These are phyloP conservation scores for Galeopsis tetrahit DNA, from an alignment of 257 asterid genomes.

Conservation along the genomic window DNA sequence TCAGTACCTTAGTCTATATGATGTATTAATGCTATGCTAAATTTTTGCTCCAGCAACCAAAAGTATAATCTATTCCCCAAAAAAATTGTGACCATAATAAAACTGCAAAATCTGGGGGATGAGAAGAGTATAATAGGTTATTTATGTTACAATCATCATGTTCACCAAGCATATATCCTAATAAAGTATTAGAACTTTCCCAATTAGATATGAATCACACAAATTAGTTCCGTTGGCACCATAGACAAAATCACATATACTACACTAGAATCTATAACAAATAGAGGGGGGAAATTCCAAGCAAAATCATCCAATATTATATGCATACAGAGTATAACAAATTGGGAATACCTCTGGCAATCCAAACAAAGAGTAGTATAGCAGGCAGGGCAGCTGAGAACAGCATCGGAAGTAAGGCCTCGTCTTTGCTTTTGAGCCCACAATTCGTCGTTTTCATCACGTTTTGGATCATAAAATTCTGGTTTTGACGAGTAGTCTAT, in stretches of 20 bases:
- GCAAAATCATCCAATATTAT: neutral
- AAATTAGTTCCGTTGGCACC: neutral
- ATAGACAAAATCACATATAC: neutral
- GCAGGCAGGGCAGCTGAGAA: slow-evolving; percentile 97
- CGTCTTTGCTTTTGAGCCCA: slow-evolving; percentile 77
- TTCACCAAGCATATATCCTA: slow-evolving; percentile 7
- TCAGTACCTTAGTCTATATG: neutral
- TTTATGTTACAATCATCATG: neutral
- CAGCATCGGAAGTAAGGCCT: slow-evolving; percentile 78
- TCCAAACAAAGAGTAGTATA: slow-evolving; percentile 88
- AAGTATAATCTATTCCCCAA: slow-evolving; percentile 2
- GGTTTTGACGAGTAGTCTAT: slow-evolving; percentile 84
- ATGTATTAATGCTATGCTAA: too few species aligned
- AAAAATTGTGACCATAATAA: neutral
- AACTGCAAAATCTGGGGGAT: neutral
- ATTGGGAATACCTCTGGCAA: slow-evolving; percentile 68
- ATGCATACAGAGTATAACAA: neutral
- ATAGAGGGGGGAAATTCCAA: neutral
- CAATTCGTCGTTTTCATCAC: slow-evolving; percentile 71
- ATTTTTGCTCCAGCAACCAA: neutral
- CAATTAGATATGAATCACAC: neutral
- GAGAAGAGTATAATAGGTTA: neutral
- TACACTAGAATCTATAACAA: neutral
- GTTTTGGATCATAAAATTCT: slow-evolving; percentile 73
- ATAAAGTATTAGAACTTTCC: neutral